Evolutionary conservation across 352 stramenopile species (phyloP).

Genomic region (Albugo candida): DNA sequence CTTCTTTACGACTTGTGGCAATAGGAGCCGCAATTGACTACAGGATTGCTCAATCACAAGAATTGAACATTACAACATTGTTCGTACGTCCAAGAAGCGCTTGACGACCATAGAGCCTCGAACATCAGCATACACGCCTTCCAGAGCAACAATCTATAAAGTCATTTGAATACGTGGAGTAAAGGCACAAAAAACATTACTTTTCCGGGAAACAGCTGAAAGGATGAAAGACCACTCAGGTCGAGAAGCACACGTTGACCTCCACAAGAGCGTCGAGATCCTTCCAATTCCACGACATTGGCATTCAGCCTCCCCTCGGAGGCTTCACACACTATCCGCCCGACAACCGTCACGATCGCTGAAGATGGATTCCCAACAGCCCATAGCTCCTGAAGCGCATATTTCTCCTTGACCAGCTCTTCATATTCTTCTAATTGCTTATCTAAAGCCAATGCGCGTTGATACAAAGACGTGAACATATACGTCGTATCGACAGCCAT

Average conservation of each 20-base stretch:
- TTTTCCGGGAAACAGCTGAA: conserved; percentile 72
- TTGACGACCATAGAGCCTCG: conserved; percentile 59
- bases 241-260: conserved; percentile 62
- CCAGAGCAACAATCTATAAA: conserved; percentile 51
- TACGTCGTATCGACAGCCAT: conserved; percentile 31
- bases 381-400: conserved; percentile 37
- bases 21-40: conserved; percentile 43
- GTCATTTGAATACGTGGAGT: conserved; percentile 3
- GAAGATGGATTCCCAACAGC: conserved; percentile 55
- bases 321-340: conserved; percentile 66
- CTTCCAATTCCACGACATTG: conserved; percentile 66
- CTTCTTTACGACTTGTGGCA: conserved; percentile 17
- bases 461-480: conserved; percentile 73
- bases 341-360: conserved; percentile 52
- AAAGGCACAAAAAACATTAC: conserved; percentile 9
- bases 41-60: not conserved
- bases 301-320: conserved; percentile 68
- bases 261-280: conserved; percentile 59
- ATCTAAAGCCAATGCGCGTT: conserved; percentile 54
- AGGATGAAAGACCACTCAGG: conserved; percentile 36
- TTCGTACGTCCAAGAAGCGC: conserved; percentile 43
- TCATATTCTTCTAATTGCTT: conserved; percentile 62
- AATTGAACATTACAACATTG: not conserved
- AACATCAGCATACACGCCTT: conserved; percentile 50
- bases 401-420: conserved; percentile 39